A percentile compares a stretch with the other conserved stretches of the same genome.
These are phyloP conservation scores for Prorocentrum cordatum DNA, from an alignment of 169 alveolate species.

Conservation along the genomic window DNA sequence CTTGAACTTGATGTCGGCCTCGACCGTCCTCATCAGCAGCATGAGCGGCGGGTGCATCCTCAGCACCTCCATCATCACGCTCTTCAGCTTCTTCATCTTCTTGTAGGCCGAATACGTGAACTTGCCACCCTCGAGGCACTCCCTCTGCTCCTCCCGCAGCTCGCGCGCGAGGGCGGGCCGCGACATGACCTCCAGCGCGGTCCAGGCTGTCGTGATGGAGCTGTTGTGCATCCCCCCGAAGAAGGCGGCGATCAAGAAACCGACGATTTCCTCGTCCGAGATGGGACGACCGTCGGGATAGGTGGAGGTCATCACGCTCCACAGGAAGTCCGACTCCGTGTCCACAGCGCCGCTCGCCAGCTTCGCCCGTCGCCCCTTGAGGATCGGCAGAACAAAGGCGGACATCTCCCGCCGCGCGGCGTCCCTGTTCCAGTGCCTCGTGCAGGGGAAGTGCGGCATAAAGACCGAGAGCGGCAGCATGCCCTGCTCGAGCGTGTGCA, in stretches of 20 bases:
- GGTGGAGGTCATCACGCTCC: conserved; percentile 43
- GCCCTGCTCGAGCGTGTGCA: conserved; percentile 7
- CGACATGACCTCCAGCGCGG: conserved; percentile 36
- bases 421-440: conserved; percentile 7
- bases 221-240: conserved; percentile 68
- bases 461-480: conserved; percentile 59
- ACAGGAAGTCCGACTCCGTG: too few relatives aligned
- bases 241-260: conserved; percentile 42
- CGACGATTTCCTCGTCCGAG: conserved; percentile 48
- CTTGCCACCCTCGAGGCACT: neutral
- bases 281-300: conserved; percentile 55
- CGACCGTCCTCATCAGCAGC: conserved; percentile 58
- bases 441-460: conserved; percentile 22
- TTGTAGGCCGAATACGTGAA: conserved; percentile 28
- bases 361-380: too few relatives aligned
- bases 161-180: conserved; percentile 28
- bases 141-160: conserved; percentile 35
- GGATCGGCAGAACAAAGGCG: too few relatives aligned
- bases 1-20: conserved; percentile 60
- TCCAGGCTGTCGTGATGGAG: conserved; percentile 51
- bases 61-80: neutral
- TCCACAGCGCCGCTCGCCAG: too few relatives aligned
- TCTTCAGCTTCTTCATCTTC: conserved; percentile 31
- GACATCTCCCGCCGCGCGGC: too few relatives aligned
- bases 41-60: conserved; percentile 45